These are phyloP conservation scores for Heterobasidion parviporum DNA, from an alignment of 1,284 basidiomycete genomes.

Conservation along the genomic window DNA sequence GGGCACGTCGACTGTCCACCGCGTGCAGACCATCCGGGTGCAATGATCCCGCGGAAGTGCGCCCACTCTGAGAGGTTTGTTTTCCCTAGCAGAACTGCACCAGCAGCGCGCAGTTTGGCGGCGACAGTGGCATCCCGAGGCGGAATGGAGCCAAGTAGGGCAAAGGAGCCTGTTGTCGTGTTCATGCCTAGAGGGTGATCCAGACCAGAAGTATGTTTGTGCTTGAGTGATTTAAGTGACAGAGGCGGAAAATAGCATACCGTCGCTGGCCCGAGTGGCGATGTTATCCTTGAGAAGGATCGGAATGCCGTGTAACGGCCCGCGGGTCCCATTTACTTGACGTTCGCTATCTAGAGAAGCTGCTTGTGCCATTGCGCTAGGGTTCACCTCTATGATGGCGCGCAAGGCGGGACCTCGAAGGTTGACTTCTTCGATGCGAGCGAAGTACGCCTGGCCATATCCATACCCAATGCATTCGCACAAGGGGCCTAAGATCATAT, in stretches of 20 bases:
- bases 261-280: constrained; percentile 30
- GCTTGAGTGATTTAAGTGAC: too few species aligned
- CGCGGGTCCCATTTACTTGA: constrained; percentile 32
- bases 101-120: constrained; percentile 50
- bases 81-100: constrained; percentile 63
- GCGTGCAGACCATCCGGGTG: constrained; percentile 59
- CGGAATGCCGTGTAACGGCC: constrained; percentile 62
- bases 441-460: constrained; percentile 48
- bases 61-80: constrained; percentile 59
- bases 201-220: too few species aligned
- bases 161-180: constrained; percentile 48
- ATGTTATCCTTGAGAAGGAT: constrained; percentile 69
- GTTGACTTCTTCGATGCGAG: constrained; percentile 67
- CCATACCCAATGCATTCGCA: not conserved
- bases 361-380: constrained; percentile 46
- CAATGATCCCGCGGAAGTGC: constrained; percentile 44
- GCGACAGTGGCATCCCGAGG: constrained; percentile 57
- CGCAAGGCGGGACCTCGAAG: constrained; percentile 48
- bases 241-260: constrained; percentile 8
- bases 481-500: not conserved
- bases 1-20: constrained; percentile 56
- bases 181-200: constrained; percentile 46
- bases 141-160: constrained; percentile 47
- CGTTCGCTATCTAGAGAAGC: constrained; percentile 48
- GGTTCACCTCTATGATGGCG: constrained; percentile 59